Conservation (phyloP, 176 grass and related monocot genomes). For the Melocanna baccifera region DNA sequence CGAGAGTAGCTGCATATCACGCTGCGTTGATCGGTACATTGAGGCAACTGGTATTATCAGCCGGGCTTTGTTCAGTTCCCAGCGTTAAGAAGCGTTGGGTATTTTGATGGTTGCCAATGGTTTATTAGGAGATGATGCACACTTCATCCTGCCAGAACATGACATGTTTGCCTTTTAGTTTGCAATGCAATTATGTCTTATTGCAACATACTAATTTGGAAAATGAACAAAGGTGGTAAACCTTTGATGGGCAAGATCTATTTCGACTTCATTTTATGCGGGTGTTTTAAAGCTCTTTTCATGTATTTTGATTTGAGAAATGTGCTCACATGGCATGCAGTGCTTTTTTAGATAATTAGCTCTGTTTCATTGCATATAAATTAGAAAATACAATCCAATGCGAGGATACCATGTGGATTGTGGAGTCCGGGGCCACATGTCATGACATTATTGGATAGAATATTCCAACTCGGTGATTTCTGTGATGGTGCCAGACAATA, state of each 20-base stretch:
- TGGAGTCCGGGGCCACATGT: neutral
- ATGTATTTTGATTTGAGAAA: neutral
- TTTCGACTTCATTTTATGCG: neutral
- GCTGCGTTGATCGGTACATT: conserved; percentile 79
- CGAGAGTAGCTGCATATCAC: conserved; percentile 85
- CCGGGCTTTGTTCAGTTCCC: conserved; percentile 55
- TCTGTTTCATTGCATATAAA: neutral
- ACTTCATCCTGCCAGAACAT: neutral
- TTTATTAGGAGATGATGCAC: neutral
- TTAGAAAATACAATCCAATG: neutral
- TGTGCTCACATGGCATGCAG: neutral
- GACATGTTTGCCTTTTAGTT: neutral
- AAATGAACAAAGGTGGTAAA: neutral
- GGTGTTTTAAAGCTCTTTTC: neutral
- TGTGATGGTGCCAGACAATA: neutral
- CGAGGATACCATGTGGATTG: neutral
- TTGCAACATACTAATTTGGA: neutral
- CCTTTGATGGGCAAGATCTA: neutral
- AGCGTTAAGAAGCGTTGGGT: conserved; percentile 26
- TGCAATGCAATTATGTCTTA: neutral
- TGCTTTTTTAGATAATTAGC: neutral
- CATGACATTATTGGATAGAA: neutral
- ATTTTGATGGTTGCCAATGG: neutral
- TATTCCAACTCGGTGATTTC: neutral
- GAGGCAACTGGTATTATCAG: conserved; percentile 77